Evolutionary conservation across 2,329 filamentous ascomycete species (phyloP).

Genomic region (Fusarium albidum): DNA sequence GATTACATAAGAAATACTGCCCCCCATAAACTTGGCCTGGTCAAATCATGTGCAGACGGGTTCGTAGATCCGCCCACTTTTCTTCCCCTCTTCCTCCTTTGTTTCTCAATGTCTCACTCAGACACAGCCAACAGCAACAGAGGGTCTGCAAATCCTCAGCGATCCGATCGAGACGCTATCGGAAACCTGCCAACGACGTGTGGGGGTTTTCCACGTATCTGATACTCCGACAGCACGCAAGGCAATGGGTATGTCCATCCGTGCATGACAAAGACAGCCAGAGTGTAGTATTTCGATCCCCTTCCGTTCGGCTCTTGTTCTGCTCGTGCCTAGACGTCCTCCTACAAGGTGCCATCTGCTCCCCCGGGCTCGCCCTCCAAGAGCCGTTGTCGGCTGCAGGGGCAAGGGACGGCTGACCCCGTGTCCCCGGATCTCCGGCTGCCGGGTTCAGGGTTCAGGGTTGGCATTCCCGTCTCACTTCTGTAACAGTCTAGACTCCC

Average conservation of each 20-base stretch:
- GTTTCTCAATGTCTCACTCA: background rate
- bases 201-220: background rate
- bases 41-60: background rate
- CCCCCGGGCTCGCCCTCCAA: too few relatives aligned
- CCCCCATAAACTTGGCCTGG: background rate
- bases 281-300: background rate
- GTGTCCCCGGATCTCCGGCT: background rate
- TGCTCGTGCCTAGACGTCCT: background rate
- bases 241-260: too few relatives aligned
- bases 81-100: background rate
- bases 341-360: background rate
- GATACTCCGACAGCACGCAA: background rate
- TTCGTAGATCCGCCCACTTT: background rate
- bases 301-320: background rate
- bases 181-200: background rate
- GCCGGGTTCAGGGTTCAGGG: constrained; percentile 7
- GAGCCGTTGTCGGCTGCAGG: too few relatives aligned
- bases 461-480: constrained; percentile 1
- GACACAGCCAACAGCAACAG: too few relatives aligned
- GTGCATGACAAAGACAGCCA: background rate
- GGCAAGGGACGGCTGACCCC: too few relatives aligned
- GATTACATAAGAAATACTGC: too few relatives aligned
- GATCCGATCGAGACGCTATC: background rate
- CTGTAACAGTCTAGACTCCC: constrained; percentile 11
- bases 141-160: too few relatives aligned